These are phyloP conservation scores for Talaromyces adpressus DNA, from an alignment of 495 filamentous ascomycete species.

Conservation along the genomic window DNA sequence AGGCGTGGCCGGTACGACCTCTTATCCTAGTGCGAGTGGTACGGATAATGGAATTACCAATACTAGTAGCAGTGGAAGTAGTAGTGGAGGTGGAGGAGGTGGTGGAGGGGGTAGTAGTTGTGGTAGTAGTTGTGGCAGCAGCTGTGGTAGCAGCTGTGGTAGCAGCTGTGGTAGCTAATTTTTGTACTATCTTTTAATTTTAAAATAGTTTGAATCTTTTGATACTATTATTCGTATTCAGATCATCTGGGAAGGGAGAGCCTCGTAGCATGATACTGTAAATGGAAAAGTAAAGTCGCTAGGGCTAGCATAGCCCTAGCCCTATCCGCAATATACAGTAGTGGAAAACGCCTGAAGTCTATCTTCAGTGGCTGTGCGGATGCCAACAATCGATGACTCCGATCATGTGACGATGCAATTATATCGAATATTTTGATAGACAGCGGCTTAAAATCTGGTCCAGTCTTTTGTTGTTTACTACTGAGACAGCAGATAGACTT, in stretches of 20 bases:
- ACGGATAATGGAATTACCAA: background rate
- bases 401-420: background rate
- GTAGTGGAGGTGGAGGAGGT: background rate
- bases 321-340: background rate
- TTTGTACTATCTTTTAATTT: background rate
- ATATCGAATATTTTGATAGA: background rate
- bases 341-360: background rate
- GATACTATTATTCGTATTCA: background rate
- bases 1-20: background rate
- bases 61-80: background rate
- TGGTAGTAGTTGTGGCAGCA: background rate
- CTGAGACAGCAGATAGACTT: background rate
- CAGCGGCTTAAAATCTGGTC: background rate
- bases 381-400: background rate
- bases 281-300: background rate
- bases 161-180: background rate
- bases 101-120: background rate
- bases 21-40: background rate
- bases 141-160: background rate
- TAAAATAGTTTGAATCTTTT: background rate
- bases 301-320: background rate
- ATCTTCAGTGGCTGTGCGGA: background rate
- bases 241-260: background rate
- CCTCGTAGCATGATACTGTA: background rate
- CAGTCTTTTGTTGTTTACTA: background rate